Percentiles rank a stretch among this genome's conserved stretches.
Conservation (phyloP, 2,329 filamentous ascomycete genomes). For the Alternaria longipes region DNA sequence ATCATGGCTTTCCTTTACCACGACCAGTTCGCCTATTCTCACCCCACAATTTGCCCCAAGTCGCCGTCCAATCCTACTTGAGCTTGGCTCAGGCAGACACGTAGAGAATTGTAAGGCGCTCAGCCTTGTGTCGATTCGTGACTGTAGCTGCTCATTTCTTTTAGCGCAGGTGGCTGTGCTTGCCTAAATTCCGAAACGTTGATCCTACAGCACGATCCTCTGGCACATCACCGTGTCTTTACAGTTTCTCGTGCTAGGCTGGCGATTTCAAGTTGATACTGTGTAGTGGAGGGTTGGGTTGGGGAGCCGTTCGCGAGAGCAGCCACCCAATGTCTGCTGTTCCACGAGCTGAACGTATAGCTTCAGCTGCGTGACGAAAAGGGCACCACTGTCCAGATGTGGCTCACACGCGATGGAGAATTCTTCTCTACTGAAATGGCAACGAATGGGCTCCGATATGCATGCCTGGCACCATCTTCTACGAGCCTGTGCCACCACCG, state of each 20-base stretch:
- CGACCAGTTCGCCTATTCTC: constrained; percentile 21
- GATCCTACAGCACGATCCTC: constrained; percentile 20
- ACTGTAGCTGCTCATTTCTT: constrained; percentile 29
- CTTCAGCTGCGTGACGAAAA: constrained; percentile 32
- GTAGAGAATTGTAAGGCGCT: constrained; percentile 26
- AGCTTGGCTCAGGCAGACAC: constrained; percentile 34
- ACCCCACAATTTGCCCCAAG: constrained; percentile 17
- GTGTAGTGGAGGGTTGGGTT: background rate
- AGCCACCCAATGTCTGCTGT: constrained; percentile 19
- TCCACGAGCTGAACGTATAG: constrained; percentile 33
- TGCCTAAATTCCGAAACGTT: constrained; percentile 23
- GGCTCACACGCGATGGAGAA: constrained; percentile 31
- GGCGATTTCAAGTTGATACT: background rate
- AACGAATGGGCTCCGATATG: constrained; percentile 22
- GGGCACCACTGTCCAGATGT: constrained; percentile 27
- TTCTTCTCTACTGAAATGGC: constrained; percentile 22
- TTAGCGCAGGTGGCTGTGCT: constrained; percentile 45
- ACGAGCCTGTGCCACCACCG: constrained; percentile 39
- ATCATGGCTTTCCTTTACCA: constrained; percentile 27
- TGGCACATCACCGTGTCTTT: constrained; percentile 16
- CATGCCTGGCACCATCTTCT: constrained; percentile 15
- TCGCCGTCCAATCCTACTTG: constrained; percentile 23
- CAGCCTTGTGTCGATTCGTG: constrained; percentile 30
- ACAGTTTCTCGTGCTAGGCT: constrained; percentile 1
- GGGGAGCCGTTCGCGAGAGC: constrained; percentile 10